Evolutionary conservation across 345 rosid species (phyloP).

Genomic region (Hirschfeldia incana): DNA sequence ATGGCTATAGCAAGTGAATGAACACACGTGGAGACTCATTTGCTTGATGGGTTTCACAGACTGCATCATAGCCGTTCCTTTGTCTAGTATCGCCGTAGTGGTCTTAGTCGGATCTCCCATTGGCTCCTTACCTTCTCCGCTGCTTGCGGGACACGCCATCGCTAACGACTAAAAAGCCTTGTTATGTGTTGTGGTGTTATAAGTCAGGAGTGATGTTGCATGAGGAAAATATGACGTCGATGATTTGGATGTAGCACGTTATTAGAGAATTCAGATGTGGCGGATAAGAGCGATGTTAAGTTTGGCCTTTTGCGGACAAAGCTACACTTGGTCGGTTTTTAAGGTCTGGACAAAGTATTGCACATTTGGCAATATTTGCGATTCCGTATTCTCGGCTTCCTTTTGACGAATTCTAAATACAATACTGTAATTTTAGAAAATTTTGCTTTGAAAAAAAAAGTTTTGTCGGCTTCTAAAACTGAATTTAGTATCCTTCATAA

Average conservation of each 20-base stretch:
- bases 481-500: not conserved
- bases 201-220: slow-evolving; percentile 5
- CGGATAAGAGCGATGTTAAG: not conserved
- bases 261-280: not conserved
- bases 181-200: not conserved
- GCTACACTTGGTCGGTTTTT: not conserved
- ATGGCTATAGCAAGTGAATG: slow-evolving; percentile 72
- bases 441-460: not conserved
- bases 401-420: slow-evolving; percentile 23
- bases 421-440: not conserved
- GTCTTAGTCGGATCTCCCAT: slow-evolving; percentile 54
- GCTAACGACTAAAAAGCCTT: not conserved
- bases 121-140: slow-evolving; percentile 27
- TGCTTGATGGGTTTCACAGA: slow-evolving; percentile 64
- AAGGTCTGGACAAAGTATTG: slow-evolving; percentile 16
- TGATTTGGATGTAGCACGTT: not conserved
- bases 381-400: not conserved
- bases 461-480: not conserved
- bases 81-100: slow-evolving; percentile 49
- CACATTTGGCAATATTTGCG: slow-evolving; percentile 30
- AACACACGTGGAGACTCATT: slow-evolving; percentile 67
- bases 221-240: not conserved
- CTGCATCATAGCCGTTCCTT: slow-evolving; percentile 66
- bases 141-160: slow-evolving; percentile 37
- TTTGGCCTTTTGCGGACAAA: not conserved